Conservation (phyloP, 441 rosid genomes). For the Pelargonium cotyledonis region DNA sequence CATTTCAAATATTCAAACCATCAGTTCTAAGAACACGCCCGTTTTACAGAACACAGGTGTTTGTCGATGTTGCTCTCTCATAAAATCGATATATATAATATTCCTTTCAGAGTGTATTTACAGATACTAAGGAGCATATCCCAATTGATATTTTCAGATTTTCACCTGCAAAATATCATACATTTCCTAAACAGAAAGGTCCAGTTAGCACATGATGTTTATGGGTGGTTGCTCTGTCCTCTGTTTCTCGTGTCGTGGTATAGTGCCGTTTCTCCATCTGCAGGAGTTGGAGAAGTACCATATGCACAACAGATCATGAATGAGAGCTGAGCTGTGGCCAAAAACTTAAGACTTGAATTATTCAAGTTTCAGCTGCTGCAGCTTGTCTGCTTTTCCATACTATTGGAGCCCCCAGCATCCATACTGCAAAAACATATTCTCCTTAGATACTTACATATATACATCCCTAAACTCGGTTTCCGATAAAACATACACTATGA, state of each 20-base stretch:
- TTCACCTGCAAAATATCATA: constrained; percentile 7
- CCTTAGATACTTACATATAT: too few relatives aligned
- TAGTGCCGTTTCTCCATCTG: background rate
- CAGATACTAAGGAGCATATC: constrained; percentile 15
- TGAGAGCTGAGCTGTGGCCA: too few relatives aligned
- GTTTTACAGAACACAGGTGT: too few relatives aligned
- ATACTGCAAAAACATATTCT: constrained; percentile 44
- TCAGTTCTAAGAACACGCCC: too few relatives aligned
- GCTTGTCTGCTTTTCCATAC: constrained; percentile 45
- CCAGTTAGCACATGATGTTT: background rate
- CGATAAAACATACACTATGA: background rate
- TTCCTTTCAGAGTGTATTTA: constrained; percentile 16
- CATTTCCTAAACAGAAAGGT: constrained; percentile 9
- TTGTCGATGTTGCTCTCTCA: too few relatives aligned
- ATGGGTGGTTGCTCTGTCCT: background rate
- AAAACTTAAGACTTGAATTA: too few relatives aligned
- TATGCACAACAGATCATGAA: too few relatives aligned
- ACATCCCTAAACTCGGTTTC: background rate
- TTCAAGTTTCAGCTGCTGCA: constrained; percentile 21
- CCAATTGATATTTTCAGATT: background rate
- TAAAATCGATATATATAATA: background rate
- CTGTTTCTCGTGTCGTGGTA: background rate
- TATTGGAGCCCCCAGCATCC: constrained; percentile 84
- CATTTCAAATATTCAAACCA: background rate
- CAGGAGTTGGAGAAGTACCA: background rate